Evolutionary conservation across 208 protist species (phyloP).

Genomic region (Trypanosoma boissoni): DNA sequence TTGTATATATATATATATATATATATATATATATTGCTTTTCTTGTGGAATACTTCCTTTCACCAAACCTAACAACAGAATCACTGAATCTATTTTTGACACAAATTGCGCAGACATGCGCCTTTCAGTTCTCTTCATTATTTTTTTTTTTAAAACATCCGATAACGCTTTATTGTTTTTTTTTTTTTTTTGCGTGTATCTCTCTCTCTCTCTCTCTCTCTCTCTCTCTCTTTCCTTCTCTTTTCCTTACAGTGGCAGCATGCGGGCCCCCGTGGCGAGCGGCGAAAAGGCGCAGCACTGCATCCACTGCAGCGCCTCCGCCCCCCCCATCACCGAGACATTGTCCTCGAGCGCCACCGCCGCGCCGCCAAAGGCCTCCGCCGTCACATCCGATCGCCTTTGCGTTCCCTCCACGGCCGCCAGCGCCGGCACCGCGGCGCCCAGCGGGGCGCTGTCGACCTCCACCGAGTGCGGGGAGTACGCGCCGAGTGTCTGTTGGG

Average conservation of each 20-base stretch:
- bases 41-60: too few species aligned
- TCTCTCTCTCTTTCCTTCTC: neutral
- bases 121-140: too few species aligned
- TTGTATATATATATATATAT: too few species aligned
- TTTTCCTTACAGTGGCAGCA: conserved; percentile 45
- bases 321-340: conserved; percentile 42
- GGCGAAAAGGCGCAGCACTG: conserved; percentile 83
- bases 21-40: too few species aligned
- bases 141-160: too few species aligned
- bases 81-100: too few species aligned
- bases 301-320: conserved; percentile 78
- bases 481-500: conserved; percentile 53
- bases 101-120: too few species aligned
- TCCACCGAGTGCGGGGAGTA: conserved; percentile 78
- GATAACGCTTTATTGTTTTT: too few species aligned
- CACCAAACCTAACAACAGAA: too few species aligned
- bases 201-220: neutral
- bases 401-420: conserved; percentile 39
- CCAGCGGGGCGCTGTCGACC: conserved; percentile 47
- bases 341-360: conserved; percentile 67
- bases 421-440: conserved; percentile 42
- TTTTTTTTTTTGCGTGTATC: neutral
- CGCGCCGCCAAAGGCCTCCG: conserved; percentile 42
- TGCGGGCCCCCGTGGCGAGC: conserved; percentile 46
- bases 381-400: conserved; percentile 50